Base-by-base conservation (phyloP, 1,284 basidiomycete species). In the Amylostereum areolatum region DNA sequence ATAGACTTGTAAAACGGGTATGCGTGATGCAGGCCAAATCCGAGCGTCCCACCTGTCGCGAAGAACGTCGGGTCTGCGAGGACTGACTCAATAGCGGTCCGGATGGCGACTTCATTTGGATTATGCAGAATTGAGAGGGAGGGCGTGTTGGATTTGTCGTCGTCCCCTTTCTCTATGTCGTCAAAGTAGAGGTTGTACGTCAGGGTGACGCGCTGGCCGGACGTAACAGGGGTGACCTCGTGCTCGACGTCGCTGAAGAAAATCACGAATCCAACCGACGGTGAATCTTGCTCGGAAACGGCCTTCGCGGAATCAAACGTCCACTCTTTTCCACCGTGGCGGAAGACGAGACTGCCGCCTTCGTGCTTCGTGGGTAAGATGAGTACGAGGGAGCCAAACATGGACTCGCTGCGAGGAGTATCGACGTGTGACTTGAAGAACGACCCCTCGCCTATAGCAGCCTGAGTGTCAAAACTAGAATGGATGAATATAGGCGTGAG, bases 201-300 rank as follows among this genome's bases (percentile, higher is more conserved):
- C n/a, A 78, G 52, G 2, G 71, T 73, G 30, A 77, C 59, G 1
- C 71, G 64, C 47, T 67, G 63, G 0, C 76, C 75, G 0, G 63
- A 62, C 2, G 49, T 58, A 3, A 78, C 71, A 0, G 62, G 63
- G 1, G 59, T 39, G 12, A 78, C 70, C 52, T 75, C 72, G 53
- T 76, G 71, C 51, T 71, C 70, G 48, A 73, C 65, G 57, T 75
- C 71, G 48, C 69, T 66, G 61, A 61, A 73, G 55, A 75, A 70
- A 0, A 66, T 66, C 44, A 63, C 57, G 50, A 66, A 74, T 1
- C 62, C 66, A 35, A 71, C 52, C 2, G 55, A 56, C n/a, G 45
- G 8, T 4, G 40, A 6, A 1, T 18, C 11, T 5, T 29, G 29
- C 5, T 18, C 5, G 0, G 55, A 42, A 4, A 56, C 25, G 4